Evolutionary conservation across 345 rosid species (phyloP).

Genomic region (Camelina neglecta): DNA sequence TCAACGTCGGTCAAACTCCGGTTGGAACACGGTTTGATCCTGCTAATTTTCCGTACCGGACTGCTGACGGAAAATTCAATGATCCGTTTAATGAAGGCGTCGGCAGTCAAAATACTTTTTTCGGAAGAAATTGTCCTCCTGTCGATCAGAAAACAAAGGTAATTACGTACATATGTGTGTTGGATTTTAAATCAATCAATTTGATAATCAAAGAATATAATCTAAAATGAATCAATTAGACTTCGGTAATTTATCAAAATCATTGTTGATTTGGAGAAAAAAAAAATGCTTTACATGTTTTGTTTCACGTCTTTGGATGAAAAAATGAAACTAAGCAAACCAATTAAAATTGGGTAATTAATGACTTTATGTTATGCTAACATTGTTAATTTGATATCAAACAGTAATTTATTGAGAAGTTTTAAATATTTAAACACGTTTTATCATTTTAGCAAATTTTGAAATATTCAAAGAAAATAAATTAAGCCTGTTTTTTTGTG

Average conservation of each 20-base stretch:
- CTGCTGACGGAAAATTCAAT: slow-evolving; percentile 52
- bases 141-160: slow-evolving; percentile 44
- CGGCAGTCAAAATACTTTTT: slow-evolving; percentile 55
- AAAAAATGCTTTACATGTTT: not conserved
- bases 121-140: slow-evolving; percentile 60
- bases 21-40: slow-evolving; percentile 54
- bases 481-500: not conserved
- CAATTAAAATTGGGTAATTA: too few relatives aligned
- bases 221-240: not conserved
- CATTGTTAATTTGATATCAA: too few relatives aligned
- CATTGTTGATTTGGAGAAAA: not conserved
- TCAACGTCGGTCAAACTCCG: slow-evolving; percentile 59
- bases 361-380: too few relatives aligned
- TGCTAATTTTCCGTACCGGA: slow-evolving; percentile 56
- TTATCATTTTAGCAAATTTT: too few relatives aligned
- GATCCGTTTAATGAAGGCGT: slow-evolving; percentile 61
- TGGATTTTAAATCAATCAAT: too few relatives aligned
- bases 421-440: too few relatives aligned
- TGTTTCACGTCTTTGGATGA: not conserved
- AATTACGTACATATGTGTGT: not conserved
- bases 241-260: not conserved
- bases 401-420: too few relatives aligned
- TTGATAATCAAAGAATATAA: too few relatives aligned
- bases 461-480: too few relatives aligned
- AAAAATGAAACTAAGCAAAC: too few relatives aligned